Evolutionary conservation across 805 yeast species (phyloP).

Genomic region (Jamesozyma hellenica): DNA sequence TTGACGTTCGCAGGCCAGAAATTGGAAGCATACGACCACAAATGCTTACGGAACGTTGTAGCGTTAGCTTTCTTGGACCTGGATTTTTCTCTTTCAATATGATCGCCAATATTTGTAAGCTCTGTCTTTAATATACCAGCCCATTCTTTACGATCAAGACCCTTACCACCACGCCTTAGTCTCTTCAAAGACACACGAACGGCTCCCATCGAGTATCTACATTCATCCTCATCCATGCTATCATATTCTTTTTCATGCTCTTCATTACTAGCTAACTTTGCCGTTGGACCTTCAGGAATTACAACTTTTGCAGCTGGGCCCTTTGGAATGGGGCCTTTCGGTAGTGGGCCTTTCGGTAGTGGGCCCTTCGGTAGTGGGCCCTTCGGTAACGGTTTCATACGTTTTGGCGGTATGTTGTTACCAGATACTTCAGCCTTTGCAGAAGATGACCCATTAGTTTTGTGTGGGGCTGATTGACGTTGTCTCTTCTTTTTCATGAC

Average conservation of each 20-base stretch:
- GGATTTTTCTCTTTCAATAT: constrained; percentile 39
- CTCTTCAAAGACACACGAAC: constrained; percentile 57
- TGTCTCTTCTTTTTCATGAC: constrained; percentile 23
- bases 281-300: neutral
- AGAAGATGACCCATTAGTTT: neutral
- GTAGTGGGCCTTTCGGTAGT: neutral
- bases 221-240: constrained; percentile 66
- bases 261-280: neutral
- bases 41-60: constrained; percentile 44
- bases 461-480: constrained; percentile 16
- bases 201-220: constrained; percentile 52
- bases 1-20: constrained; percentile 87
- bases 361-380: constrained; percentile 15
- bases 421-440: constrained; percentile 9
- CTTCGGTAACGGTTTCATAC: constrained; percentile 21
- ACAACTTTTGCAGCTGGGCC: constrained; percentile 2
- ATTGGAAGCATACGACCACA: constrained; percentile 76
- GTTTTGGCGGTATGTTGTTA: constrained; percentile 18
- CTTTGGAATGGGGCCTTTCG: constrained; percentile 1
- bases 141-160: constrained; percentile 69
- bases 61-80: constrained; percentile 20
- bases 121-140: constrained; percentile 60
- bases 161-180: constrained; percentile 61
- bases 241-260: constrained; percentile 45
- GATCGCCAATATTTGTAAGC: constrained; percentile 62